Evolutionary conservation across 352 stramenopile genomes (phyloP), one percentile per base, ranked within the genome.

Genomic region (Phytopythium chamaehyphon): DNA sequence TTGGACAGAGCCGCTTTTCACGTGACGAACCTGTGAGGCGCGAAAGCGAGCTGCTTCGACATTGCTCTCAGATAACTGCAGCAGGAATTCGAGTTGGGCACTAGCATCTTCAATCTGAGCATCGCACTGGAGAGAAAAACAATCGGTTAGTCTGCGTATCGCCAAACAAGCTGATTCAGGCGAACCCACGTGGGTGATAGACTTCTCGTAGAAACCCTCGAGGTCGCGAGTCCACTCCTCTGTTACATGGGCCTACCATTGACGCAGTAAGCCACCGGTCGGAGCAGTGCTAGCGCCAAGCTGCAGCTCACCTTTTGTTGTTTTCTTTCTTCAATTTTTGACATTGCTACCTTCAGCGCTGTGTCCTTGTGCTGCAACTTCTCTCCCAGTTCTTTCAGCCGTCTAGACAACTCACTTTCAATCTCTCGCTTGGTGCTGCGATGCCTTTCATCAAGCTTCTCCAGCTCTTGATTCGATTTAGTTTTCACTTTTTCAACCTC

Each of bases 61-160:
- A 44, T 88, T 64, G 2, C 59, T 18, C 24, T 89, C 76, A 26
- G 67, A 64, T 19, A 62, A 59, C 18, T 69, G 58, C 3, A 87
- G 63, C 14, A 88, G 57, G 19, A 53, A n/a, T 35, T 91, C 77
- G 0, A 91, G 61, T 21, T 73, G 50, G 0, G 57, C 46, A 23
- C 59, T 74, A 11, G 70, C 57, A 3, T 60, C 28, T 2, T 60
- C 46, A 28, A 89, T 85, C 37, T 73, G 64, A 0, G 64, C 38
- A 46, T 91, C 76, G 23, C 69, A 83, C 81, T 91, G 23, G 43
- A 38, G 9, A 49, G 43, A 7, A 11, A 47, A 18, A 43, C 40
- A 19, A 26, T 22, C 3, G n/a, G 40, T 11, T 12, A 12, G 18
- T 40, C 15, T 35, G 22, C 42, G 21, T 45, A 35, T 19, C 23